phyloP scores from a whole-genome alignment of 495 filamentous ascomycete species.

The Daldinia decipiens region DNA sequence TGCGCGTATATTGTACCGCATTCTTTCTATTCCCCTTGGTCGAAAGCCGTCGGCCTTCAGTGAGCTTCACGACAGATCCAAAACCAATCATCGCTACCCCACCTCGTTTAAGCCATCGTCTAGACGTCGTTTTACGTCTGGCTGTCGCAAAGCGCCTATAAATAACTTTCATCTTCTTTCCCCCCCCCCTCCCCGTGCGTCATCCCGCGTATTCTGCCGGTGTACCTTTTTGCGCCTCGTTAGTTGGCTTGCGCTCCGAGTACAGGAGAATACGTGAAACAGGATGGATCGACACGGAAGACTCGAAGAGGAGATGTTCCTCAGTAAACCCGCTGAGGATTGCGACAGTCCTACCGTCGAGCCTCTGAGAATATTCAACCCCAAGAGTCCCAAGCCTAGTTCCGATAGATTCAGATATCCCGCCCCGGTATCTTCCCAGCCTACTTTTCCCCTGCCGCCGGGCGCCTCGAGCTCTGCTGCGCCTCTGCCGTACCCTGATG shows the following conservation, averaged over 20 bases:
- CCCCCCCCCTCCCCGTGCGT: constrained; percentile 26
- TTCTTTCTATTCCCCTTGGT: constrained; percentile 17
- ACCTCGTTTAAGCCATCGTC: constrained; percentile 12
- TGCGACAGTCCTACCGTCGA: constrained; percentile 78
- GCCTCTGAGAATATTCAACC: constrained; percentile 87
- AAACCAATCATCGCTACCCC: constrained; percentile 42
- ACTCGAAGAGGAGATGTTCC: constrained; percentile 80
- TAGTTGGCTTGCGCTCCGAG: constrained; percentile 25
- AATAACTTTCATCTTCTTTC: constrained; percentile 32
- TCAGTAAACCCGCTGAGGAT: constrained; percentile 67
- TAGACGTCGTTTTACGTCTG: constrained; percentile 13
- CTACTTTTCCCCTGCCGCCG: constrained; percentile 67
- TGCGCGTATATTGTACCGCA: constrained; percentile 24
- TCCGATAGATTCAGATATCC: constrained; percentile 61
- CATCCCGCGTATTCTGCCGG: constrained; percentile 40
- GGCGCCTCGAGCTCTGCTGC: constrained; percentile 71
- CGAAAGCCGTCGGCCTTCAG: constrained; percentile 21
- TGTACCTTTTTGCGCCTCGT: constrained; percentile 29
- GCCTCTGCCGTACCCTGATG: constrained; percentile 82
- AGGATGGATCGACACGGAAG: constrained; percentile 62
- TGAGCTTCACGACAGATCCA: constrained; percentile 23
- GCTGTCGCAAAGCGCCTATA: constrained; percentile 44
- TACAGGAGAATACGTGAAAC: constrained; percentile 48
- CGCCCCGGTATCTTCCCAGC: constrained; percentile 55
- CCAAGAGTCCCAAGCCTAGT: constrained; percentile 62